Conservation (phyloP, 441 rosid species). For the Corymbia calophylla region DNA sequence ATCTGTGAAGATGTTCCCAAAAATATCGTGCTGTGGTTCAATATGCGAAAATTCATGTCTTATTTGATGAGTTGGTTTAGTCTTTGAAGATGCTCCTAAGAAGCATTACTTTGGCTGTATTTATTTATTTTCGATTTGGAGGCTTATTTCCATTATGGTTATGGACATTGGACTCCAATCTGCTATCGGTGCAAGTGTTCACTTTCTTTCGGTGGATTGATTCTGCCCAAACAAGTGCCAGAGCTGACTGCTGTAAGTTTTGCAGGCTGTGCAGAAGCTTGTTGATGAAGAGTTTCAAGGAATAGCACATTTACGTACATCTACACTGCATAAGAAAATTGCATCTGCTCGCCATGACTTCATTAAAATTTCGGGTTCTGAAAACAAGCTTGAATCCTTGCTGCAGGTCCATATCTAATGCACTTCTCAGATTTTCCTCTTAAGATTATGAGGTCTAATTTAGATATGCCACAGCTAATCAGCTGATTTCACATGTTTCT, state of each 20-base stretch:
- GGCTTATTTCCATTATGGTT: not conserved
- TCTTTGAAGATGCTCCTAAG: not conserved
- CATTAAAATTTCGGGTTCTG: slow-evolving; percentile 78
- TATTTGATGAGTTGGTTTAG: not conserved
- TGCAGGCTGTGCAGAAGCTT: slow-evolving; percentile 88
- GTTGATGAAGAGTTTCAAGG: slow-evolving; percentile 93
- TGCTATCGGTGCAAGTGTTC: not conserved
- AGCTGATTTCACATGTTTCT: not conserved
- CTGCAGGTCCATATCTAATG: slow-evolving; percentile 48
- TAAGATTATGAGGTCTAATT: not conserved
- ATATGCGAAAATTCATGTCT: not conserved
- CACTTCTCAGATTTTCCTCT: not conserved
- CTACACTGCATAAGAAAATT: slow-evolving; percentile 83
- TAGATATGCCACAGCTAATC: not conserved
- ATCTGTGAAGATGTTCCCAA: not conserved
- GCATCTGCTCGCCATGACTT: slow-evolving; percentile 94
- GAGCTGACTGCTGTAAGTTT: not conserved
- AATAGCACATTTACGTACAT: slow-evolving; percentile 77
- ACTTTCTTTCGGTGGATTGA: not conserved
- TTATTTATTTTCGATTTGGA: not conserved
- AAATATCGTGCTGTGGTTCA: not conserved
- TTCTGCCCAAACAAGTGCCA: not conserved
- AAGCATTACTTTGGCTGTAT: not conserved
- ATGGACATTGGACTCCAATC: not conserved
- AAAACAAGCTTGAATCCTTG: slow-evolving; percentile 87